Evolutionary conservation across 208 protist species (phyloP).

Genomic region (Trypanosoma vivax): DNA sequence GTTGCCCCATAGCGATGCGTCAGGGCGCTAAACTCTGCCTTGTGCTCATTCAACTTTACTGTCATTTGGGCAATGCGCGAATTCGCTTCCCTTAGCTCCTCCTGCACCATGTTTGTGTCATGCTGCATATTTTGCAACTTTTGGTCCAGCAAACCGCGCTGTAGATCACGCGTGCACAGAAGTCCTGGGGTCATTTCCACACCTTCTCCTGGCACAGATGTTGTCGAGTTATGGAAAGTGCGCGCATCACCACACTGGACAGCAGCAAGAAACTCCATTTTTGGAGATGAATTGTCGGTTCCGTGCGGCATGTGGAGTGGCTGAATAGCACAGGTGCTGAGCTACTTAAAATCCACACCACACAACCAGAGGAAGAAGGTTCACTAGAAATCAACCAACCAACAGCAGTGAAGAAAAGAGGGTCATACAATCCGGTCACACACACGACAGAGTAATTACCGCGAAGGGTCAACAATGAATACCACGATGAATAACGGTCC

Average conservation of each 20-base stretch:
- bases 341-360: background rate
- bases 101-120: constrained; percentile 40
- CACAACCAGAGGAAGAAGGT: no score
- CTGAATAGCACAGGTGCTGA: background rate
- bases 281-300: background rate
- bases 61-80: constrained; percentile 26
- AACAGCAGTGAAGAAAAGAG: no score
- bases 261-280: background rate
- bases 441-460: no score
- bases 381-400: no score
- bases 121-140: constrained; percentile 45
- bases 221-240: background rate
- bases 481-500: no score
- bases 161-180: constrained; percentile 36
- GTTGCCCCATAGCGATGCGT: constrained; percentile 47
- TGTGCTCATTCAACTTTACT: constrained; percentile 51
- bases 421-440: no score
- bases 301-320: no score
- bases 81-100: constrained; percentile 39
- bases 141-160: constrained; percentile 51
- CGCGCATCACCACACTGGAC: background rate
- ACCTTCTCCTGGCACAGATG: background rate
- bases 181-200: background rate
- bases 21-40: constrained; percentile 51
- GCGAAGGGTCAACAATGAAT: no score